Evolutionary conservation across 208 protist genomes (phyloP).

Genomic region (Angomonas ambiguus): DNA sequence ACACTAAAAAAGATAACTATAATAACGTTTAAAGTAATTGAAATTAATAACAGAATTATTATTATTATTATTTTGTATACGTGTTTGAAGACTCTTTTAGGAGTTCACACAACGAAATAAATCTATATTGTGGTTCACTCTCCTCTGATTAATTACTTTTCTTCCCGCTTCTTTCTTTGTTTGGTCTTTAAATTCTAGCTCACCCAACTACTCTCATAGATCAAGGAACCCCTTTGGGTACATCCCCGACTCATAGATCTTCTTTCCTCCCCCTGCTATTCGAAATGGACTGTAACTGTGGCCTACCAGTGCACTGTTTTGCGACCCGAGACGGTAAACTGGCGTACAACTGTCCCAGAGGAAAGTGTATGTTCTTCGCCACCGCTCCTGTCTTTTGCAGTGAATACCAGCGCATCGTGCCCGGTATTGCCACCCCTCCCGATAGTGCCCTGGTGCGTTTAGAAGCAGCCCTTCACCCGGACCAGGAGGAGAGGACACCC

Average conservation of each 20-base stretch:
- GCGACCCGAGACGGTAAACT: constrained; percentile 46
- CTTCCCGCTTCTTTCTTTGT: no score
- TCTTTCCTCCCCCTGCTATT: no score
- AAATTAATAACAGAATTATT: neutral
- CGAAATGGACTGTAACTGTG: constrained; percentile 80
- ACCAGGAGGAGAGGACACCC: constrained; percentile 9
- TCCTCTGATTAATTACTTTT: no score
- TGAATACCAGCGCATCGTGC: constrained; percentile 56
- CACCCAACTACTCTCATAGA: no score
- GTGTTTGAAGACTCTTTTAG: neutral
- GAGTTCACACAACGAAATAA: no score
- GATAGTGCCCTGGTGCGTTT: constrained; percentile 56
- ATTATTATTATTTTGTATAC: neutral
- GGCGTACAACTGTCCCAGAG: constrained; percentile 46
- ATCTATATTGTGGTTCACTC: no score
- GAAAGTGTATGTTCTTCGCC: constrained; percentile 63
- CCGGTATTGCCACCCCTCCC: constrained; percentile 17
- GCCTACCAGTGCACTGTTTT: constrained; percentile 29
- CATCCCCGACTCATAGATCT: no score
- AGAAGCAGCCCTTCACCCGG: constrained; percentile 64
- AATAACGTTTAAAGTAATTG: neutral
- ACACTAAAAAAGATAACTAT: neutral
- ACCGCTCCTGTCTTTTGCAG: constrained; percentile 45
- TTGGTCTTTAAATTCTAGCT: no score
- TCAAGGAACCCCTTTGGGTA: no score